Evolutionary conservation across 257 asterid species (phyloP).

Genomic region (Solanum pennellii): DNA sequence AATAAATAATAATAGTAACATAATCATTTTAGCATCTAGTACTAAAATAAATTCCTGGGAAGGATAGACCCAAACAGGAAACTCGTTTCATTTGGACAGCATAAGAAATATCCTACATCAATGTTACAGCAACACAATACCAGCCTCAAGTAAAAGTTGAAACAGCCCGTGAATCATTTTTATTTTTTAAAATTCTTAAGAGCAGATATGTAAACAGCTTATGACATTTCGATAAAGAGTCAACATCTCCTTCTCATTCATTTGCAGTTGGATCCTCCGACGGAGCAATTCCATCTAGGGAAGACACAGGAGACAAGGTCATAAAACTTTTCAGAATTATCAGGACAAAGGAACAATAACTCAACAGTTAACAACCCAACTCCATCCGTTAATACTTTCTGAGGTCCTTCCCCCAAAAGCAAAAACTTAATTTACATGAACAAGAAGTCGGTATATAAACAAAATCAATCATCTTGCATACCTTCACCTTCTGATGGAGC

Average conservation of each 20-base stretch:
- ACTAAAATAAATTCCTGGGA: neutral
- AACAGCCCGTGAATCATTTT: neutral
- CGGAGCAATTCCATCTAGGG: slow-evolving; percentile 45
- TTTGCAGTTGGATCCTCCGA: slow-evolving; percentile 40
- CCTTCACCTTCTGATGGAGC: slow-evolving; percentile 96
- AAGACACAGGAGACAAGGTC: neutral
- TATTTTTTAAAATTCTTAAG: neutral
- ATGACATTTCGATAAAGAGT: neutral
- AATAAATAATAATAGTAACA: neutral
- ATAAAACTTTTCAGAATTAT: neutral
- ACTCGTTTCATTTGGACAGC: slow-evolving; percentile 13
- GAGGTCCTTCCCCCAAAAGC: neutral
- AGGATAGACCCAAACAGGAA: neutral
- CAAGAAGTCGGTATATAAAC: neutral
- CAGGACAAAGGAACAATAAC: neutral
- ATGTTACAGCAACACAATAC: slow-evolving; percentile 6
- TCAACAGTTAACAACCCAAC: neutral
- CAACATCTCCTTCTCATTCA: slow-evolving; percentile 24
- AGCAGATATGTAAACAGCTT: neutral
- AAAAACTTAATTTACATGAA: neutral
- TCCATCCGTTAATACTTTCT: neutral
- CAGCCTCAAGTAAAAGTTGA: neutral
- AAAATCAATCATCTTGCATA: slow-evolving; percentile 12
- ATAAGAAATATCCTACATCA: slow-evolving; percentile 15
- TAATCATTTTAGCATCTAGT: neutral